Base-by-base conservation (phyloP, 306 rosid genomes). In the Inga oerstediana region DNA sequence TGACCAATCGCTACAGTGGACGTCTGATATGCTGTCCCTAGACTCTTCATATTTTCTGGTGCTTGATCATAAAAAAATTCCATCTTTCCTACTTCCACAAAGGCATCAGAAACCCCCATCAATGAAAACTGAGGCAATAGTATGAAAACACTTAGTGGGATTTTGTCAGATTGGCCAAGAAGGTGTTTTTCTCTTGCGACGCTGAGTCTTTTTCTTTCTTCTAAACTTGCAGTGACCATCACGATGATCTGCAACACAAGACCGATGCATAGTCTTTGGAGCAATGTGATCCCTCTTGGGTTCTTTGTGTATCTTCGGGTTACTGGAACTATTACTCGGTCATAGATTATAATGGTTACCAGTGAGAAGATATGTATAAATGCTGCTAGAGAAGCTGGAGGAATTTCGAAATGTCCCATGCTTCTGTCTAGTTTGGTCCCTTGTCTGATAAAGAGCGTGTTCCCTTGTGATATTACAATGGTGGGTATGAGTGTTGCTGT, bases 1-100 rank as follows among this genome's bases (percentile, higher is more conserved):
- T 32, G 20, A 27, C 44, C n/a, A 14, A 65, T 34, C 20, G 43
- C 43, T 7, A 34, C 71, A 30, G 10, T 65, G 41, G 43, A 30
- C 15, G 43, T 65, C 1, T 13, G 37, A 32, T 65, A 34, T 32
- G n/a, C 15, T 65, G 71, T 65, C 7, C 41, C 43, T 0, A 65
- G 10, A 16, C 71, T 65, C 37, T 65, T 65, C 71, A 65, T 30
- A 35, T 12, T 34, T 34, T 65, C n/a, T 32, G 71, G 71, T 30
- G 71, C 71, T 65, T 65, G 71, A 65, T 65, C 71, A 65, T 65
- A 65, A 7, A 65, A 65, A 16, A 65, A 13, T 15, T 62, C 68
- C 68, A 27, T 27, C 17, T 62, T 62, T 5, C 37, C 68, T 12
- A 62, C 37, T 62, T 62, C 68, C 16, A 62, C 37, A 62, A 62